These are phyloP conservation scores for Pseudodiploospora longispora DNA, from an alignment of 2,329 filamentous ascomycete genomes.

Conservation along the genomic window DNA sequence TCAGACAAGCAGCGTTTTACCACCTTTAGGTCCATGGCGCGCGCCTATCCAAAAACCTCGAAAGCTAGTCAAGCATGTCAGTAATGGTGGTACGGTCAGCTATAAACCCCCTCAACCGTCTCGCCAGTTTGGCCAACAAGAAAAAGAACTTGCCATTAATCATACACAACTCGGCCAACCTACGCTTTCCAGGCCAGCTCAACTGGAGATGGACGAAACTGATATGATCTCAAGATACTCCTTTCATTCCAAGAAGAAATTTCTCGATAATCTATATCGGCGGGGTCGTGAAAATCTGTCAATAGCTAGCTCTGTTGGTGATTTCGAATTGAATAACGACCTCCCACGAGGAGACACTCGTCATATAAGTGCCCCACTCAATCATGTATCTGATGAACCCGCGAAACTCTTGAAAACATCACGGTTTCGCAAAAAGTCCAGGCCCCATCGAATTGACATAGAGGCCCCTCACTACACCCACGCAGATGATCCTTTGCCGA, in stretches of 20 bases:
- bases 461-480: constrained; percentile 44
- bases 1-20: constrained; percentile 14
- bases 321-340: neutral
- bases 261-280: constrained; percentile 47
- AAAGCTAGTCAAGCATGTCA: constrained; percentile 22
- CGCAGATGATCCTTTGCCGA: constrained; percentile 43
- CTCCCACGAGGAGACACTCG: neutral
- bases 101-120: constrained; percentile 12
- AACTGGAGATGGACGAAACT: constrained; percentile 42
- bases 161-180: too few relatives aligned
- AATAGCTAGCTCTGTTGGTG: constrained; percentile 5
- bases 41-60: constrained; percentile 10
- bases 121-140: neutral
- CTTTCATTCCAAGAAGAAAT: constrained; percentile 45
- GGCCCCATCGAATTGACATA: constrained; percentile 38
- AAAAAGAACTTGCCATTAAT: neutral
- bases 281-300: constrained; percentile 23
- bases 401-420: constrained; percentile 6
- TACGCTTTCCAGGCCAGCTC: constrained; percentile 36
- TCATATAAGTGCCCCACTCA: neutral
- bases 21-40: constrained; percentile 1
- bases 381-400: neutral
- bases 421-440: constrained; percentile 35
- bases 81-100: constrained; percentile 17
- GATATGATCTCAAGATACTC: constrained; percentile 22